Base-by-base conservation (phyloP, 2,329 filamentous ascomycete genomes). In the Ciborinia camelliae region DNA sequence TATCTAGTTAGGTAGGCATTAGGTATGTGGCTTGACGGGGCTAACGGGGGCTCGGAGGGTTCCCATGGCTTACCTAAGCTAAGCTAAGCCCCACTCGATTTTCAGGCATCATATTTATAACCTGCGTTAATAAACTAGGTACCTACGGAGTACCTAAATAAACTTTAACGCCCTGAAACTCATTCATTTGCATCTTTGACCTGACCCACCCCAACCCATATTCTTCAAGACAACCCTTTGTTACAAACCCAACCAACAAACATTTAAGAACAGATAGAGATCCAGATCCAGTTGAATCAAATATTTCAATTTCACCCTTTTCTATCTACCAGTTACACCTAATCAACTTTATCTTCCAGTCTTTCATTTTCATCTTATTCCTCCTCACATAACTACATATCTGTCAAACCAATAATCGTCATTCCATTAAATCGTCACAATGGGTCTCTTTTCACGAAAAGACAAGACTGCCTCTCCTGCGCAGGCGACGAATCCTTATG, bases 401-500 rank as follows among this genome's bases (percentile, higher is more conserved):
- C 41, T 58, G 18, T 20, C 28, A 23, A 6, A 14, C 41, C 35
- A 47, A 47, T 45, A 23, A 41, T 55, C 28, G 20, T 10, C 41
- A 45, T 15, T 23, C 30, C 10, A 37, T 37, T 39, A 18, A 30
- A 60, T 60, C 32, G 3, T 35, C 45, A 64, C 43, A 12, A 63
- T 53, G 52, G 53, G 64, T 53, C 79, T 85, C 60, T 85, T 86
- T 71, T 78, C 81, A 69, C 69, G 71, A 32, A 73, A 70, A 50
- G 72, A 71, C 68, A 85, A 84, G 78, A 84, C 82, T 73, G 76
- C 79, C 47, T 79, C 80, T 7, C 77, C 79, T 62, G 77, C 79
- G n/a, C 73, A 70, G 32, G 65, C 72, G 43, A 68, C 69, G 53
- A 76, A 75, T 55, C 74, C 74, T 28, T 75, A 76, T 65, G 74